Evolutionary conservation across 2,329 filamentous ascomycete genomes (phyloP).

Genomic region (Dendryphion nanum): DNA sequence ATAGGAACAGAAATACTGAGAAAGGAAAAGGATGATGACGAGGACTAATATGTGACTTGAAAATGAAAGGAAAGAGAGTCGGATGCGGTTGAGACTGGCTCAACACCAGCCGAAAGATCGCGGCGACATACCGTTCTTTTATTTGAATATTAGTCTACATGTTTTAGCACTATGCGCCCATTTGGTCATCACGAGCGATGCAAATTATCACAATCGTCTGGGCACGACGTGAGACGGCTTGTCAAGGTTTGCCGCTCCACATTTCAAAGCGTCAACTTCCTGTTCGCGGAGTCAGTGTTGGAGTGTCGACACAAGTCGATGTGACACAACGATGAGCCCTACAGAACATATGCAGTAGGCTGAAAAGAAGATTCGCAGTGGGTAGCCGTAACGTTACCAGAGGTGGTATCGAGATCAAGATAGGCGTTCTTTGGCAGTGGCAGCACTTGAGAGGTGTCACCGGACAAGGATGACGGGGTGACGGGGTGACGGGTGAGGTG

Average conservation of each 20-base stretch:
- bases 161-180: too few relatives aligned
- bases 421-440: conserved; percentile 3
- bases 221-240: too few relatives aligned
- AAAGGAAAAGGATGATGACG: conserved; percentile 2
- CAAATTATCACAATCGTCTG: too few relatives aligned
- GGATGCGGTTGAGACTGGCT: conserved; percentile 28
- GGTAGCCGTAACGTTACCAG: conserved; percentile 18
- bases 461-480: conserved; percentile 4
- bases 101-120: conserved; percentile 16
- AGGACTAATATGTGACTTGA: conserved; percentile 10
- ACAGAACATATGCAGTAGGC: conserved; percentile 6
- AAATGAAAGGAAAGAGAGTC: conserved; percentile 15
- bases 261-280: conserved; percentile 18
- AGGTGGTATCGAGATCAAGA: conserved; percentile 29
- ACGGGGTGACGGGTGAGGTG: conserved; percentile 8
- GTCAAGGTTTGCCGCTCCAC: too few relatives aligned
- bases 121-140: conserved; percentile 17
- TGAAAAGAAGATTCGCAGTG: conserved; percentile 4
- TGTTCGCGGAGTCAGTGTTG: conserved; percentile 9
- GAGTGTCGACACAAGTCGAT: conserved; percentile 12
- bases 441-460: conserved; percentile 17
- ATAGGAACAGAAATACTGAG: not conserved
- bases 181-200: too few relatives aligned
- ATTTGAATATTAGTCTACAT: conserved; percentile 17
- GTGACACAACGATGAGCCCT: conserved; percentile 24